Conservation (phyloP, 345 rosid species). For the Euphorbia pulcherrima region DNA sequence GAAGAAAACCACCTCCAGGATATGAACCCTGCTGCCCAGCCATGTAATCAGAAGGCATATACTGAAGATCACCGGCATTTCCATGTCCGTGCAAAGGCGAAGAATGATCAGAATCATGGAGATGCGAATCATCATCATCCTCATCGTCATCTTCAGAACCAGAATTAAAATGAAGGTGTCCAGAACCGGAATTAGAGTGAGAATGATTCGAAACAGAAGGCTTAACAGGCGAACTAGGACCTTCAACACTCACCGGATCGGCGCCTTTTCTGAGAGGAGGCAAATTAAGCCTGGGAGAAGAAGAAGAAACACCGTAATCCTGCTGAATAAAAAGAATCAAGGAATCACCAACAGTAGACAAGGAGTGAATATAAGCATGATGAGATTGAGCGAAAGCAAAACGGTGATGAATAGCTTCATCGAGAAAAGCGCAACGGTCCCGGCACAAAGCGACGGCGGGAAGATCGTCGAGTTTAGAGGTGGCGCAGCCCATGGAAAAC, state of each 20-base stretch:
- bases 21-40: conserved; percentile 27
- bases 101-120: conserved; percentile 43
- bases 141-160: conserved; percentile 39
- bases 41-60: conserved; percentile 21
- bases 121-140: conserved; percentile 40
- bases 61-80: conserved; percentile 19
- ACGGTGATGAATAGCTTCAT: conserved; percentile 70
- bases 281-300: conserved; percentile 47
- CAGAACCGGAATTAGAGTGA: conserved; percentile 55
- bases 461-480: conserved; percentile 85
- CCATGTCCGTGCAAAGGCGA: conserved; percentile 58
- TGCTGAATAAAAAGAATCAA: conserved; percentile 47
- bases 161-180: conserved; percentile 50
- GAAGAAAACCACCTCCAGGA: conserved; percentile 41
- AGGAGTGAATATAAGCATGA: conserved; percentile 50
- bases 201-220: conserved; percentile 9
- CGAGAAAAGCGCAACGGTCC: conserved; percentile 60
- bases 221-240: conserved; percentile 17
- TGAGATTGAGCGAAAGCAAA: conserved; percentile 76
- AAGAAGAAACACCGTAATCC: conserved; percentile 21
- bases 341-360: conserved; percentile 47
- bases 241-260: conserved; percentile 13
- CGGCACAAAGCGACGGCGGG: conserved; percentile 94
- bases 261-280: conserved; percentile 53
- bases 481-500: conserved; percentile 59